Conservation (phyloP, 345 rosid species). For the Brassica incana region DNA sequence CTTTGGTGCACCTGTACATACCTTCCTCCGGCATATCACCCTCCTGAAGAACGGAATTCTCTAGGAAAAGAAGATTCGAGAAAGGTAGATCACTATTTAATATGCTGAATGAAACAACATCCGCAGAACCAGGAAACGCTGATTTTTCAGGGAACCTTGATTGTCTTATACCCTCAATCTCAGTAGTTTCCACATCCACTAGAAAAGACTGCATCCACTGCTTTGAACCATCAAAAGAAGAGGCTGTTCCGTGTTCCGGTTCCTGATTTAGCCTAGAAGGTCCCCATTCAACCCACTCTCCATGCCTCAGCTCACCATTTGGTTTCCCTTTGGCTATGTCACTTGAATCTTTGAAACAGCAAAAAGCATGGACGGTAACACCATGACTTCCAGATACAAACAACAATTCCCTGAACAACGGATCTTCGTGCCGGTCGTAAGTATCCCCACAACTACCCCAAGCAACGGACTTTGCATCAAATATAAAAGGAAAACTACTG, state of each 20-base stretch:
- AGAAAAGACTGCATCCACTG: conserved; percentile 78
- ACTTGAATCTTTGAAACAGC: conserved; percentile 42
- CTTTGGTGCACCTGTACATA: conserved; percentile 62
- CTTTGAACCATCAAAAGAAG: conserved; percentile 51
- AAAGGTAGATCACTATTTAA: conserved; percentile 50
- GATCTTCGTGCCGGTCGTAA: conserved; percentile 59
- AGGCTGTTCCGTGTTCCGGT: conserved; percentile 37
- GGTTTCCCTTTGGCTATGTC: conserved; percentile 28
- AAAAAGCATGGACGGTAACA: conserved; percentile 85
- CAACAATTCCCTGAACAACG: conserved; percentile 71
- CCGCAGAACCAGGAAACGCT: conserved; percentile 70
- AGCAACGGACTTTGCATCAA: conserved; percentile 76
- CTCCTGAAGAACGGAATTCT: conserved; percentile 30
- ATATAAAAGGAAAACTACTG: conserved; percentile 53
- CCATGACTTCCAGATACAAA: conserved; percentile 69
- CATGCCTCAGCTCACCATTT: conserved; percentile 54
- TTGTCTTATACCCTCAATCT: conserved; percentile 57
- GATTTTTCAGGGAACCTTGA: conserved; percentile 70
- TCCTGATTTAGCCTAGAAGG: conserved; percentile 50
- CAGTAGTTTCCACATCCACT: conserved; percentile 56
- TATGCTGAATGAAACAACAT: conserved; percentile 81
- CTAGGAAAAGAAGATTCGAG: conserved; percentile 43
- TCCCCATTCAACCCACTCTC: conserved; percentile 95
- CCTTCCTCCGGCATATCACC: conserved; percentile 37
- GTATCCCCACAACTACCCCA: conserved; percentile 89